phyloP scores from a whole-genome alignment of 1,139 yeast genomes.

The Pneumocystis wakefieldiae region DNA sequence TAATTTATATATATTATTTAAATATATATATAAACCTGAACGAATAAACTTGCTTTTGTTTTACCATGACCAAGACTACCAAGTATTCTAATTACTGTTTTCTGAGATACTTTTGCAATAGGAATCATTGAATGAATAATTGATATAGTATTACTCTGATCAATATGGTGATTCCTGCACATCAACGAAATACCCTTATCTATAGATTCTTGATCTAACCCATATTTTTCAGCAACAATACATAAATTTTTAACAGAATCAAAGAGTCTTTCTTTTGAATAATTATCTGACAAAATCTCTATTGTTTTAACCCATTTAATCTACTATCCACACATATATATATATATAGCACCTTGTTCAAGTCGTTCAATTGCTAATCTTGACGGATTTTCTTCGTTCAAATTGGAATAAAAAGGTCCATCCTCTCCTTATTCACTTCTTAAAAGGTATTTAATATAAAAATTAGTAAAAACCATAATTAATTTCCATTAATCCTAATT shows the following conservation, averaged over 20 bases:
- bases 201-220: background rate
- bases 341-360: background rate
- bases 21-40: conserved; percentile 7
- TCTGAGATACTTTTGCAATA: conserved; percentile 5
- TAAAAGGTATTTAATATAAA: background rate
- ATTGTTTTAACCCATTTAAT: background rate
- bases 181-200: background rate
- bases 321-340: background rate
- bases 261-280: background rate
- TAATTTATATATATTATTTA: too few relatives aligned
- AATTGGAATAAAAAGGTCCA: background rate
- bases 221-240: background rate
- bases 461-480: background rate
- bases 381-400: background rate
- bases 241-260: background rate
- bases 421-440: background rate
- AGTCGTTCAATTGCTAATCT: background rate
- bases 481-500: background rate
- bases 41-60: conserved; percentile 2
- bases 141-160: background rate
- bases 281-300: background rate
- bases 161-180: background rate
- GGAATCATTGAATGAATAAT: conserved; percentile 10
- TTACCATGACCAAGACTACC: conserved; percentile 12
- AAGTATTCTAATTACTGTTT: conserved; percentile 7